A percentile compares a stretch with the other conserved stretches of the same genome.
phyloP scores from a whole-genome alignment of 2,329 filamentous ascomycete species.

The Hortaea sp. region DNA sequence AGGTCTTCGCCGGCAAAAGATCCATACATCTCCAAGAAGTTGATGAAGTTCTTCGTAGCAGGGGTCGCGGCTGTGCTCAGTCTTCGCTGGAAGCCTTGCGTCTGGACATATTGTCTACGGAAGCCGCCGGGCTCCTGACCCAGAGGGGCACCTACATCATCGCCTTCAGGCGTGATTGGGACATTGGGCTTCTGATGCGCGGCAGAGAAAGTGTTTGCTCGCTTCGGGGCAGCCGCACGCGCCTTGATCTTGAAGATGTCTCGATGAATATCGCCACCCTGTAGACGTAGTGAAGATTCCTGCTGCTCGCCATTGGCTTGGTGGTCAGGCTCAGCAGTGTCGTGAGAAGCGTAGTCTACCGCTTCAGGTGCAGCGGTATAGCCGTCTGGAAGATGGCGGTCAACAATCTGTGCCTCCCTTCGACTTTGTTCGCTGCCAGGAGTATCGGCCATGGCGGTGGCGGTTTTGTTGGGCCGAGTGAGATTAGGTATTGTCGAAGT shows the following conservation, averaged over 20 bases:
- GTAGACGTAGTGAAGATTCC: conserved; percentile 50
- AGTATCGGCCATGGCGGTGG: conserved; percentile 13
- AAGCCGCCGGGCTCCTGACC: conserved; percentile 42
- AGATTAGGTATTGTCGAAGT: too few relatives aligned
- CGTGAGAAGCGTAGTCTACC: conserved; percentile 10
- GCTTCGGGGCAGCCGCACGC: conserved; percentile 37
- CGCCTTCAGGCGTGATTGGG: conserved; percentile 8
- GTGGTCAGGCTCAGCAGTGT: conserved; percentile 4
- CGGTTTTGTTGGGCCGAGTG: not conserved
- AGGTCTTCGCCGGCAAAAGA: conserved; percentile 67
- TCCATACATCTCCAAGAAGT: conserved; percentile 66
- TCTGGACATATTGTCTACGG: conserved; percentile 41
- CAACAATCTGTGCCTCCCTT: conserved; percentile 23
- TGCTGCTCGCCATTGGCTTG: not conserved
- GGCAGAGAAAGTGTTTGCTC: conserved; percentile 58
- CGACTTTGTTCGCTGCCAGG: conserved; percentile 10
- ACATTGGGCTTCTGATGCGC: conserved; percentile 16
- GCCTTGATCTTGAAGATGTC: conserved; percentile 67
- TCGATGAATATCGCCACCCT: conserved; percentile 69
- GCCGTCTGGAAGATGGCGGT: conserved; percentile 25
- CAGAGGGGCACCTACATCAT: conserved; percentile 1
- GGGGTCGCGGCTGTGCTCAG: conserved; percentile 37
- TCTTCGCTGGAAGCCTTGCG: conserved; percentile 32
- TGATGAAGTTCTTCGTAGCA: conserved; percentile 60
- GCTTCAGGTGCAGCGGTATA: conserved; percentile 24